Base-by-base conservation (phyloP, 192 early-diverging fungal genomes). In the Coemansia sp. region DNA sequence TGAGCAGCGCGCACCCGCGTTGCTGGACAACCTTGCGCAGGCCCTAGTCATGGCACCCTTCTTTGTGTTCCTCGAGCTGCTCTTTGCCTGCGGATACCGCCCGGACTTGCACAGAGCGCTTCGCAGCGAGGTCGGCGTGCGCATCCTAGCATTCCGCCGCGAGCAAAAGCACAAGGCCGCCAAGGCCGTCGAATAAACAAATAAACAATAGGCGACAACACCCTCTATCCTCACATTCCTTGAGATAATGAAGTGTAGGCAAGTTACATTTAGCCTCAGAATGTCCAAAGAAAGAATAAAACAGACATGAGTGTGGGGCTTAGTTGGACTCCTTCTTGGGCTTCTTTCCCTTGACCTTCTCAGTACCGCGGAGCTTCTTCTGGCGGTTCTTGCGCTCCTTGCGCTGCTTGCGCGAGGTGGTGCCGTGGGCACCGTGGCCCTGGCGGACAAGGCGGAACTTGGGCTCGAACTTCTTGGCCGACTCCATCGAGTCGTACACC, bases 381-480 rank as follows among this genome's bases (percentile, higher is more conserved):
- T 88, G 82, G 78, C 97, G 89, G 94, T 98, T 98, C 92, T 96
- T 96, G 82, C 92, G 89, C 84, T 99, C 95, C 94, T 96, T 99
- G 79, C 94, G 92, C 86, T 99, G 97, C 89, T 97, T 99, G 86
- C 93, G 93, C 59, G 94, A 89, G 42, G 39, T 40, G 79, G 88
- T 90, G 75, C 82, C 73, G 70, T 83, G 70, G 75, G 87, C 90
- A 70, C 82, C 88, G 70, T 60, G 74, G 85, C 92, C 87, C 64
- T 90, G 79, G 60, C 97, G 86, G 56, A 91, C 87, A 62, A 96
- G 89, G 73, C 97, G 89, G 91, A 93, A 93, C 89, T 98, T 99
- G 83, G 97, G 97, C 89, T 99, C 97, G 77, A 98, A 94, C 91
- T 97, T 97, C 93, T 96, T 97, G 76, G 90, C 90, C 62, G 93